Base-by-base conservation (phyloP, 108 stramenopile genomes). In the Nitzschia sp. region DNA sequence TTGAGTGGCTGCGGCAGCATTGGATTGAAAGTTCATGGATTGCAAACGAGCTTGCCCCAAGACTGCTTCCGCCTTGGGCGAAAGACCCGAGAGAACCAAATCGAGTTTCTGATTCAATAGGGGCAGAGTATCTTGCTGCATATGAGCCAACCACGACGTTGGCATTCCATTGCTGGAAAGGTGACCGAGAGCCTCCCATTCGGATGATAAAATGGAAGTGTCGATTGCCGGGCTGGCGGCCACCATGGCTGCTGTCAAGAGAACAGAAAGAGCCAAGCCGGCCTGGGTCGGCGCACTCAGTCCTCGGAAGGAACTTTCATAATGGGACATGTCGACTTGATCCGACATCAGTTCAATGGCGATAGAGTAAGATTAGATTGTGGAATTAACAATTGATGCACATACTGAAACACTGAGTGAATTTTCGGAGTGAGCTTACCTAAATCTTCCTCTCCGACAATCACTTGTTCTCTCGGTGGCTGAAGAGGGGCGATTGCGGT, bases 211-310 rank as follows among this genome's bases (percentile, higher is more conserved):
- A 13, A 55, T 31, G 9, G 66, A 67, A 15, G 55, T 28, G 34
- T 72, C 59, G 16, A 70, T 19, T 2, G 30, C 69, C 3, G 71
- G 71, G 35, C 62, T 72, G 34, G 71, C 21, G 17, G 34, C 62
- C 28, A 63, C 71, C 71, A 72, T 56, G 13, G 53, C 71, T 23
- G 19, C n/a, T 31, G 36, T 19, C 36, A 72, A 35, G 8, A 56
- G 22, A 3, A 55, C 1, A 16, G 61, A 35, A 31, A 72, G 31
- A 13, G 30, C 62, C 22, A 72, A 35, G 35, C 53, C 60, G 2
- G 71, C 71, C 32, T 72, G 53, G 27, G 61, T 25, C 1, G 71
- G 71, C 0, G 23, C n/a, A n/a, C 61, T 63, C 53, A 72, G 36
- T 29, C 71, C 62, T 25, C 47, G 60, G 55, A 55, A 72, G 34